Evolutionary conservation across 2,329 filamentous ascomycete species (phyloP).

Genomic region (Cadophora sp.): DNA sequence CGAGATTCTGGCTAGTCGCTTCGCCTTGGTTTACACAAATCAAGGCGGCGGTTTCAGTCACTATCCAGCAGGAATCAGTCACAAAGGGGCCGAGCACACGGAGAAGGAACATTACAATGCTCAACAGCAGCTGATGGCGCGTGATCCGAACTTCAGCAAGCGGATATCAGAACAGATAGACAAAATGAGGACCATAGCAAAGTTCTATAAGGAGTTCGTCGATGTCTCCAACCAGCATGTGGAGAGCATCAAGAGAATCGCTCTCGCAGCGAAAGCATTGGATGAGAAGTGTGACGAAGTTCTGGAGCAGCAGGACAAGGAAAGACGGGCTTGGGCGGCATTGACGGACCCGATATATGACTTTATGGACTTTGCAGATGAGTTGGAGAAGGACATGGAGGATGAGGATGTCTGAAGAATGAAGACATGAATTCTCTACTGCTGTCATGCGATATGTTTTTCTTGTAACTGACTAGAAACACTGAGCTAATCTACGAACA

Average conservation of each 20-base stretch:
- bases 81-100: background rate
- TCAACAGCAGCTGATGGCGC: background rate
- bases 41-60: background rate
- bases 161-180: background rate
- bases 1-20: background rate
- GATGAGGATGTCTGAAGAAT: too few species aligned
- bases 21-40: background rate
- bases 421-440: too few species aligned
- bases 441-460: too few species aligned
- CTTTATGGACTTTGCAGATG: background rate
- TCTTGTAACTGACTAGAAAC: too few species aligned
- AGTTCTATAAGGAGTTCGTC: background rate
- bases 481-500: too few species aligned
- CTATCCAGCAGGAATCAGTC: background rate
- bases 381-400: background rate
- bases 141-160: background rate
- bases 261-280: background rate
- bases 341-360: background rate
- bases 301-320: background rate
- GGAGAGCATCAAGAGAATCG: background rate
- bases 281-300: background rate
- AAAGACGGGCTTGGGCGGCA: background rate
- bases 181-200: background rate
- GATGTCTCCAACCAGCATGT: background rate
- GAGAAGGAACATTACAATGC: background rate